Percentiles rank a stretch among this genome's conserved stretches.
Evolutionary conservation across 176 grass and related monocot species (phyloP).

Genomic region (Avena atlantica): DNA sequence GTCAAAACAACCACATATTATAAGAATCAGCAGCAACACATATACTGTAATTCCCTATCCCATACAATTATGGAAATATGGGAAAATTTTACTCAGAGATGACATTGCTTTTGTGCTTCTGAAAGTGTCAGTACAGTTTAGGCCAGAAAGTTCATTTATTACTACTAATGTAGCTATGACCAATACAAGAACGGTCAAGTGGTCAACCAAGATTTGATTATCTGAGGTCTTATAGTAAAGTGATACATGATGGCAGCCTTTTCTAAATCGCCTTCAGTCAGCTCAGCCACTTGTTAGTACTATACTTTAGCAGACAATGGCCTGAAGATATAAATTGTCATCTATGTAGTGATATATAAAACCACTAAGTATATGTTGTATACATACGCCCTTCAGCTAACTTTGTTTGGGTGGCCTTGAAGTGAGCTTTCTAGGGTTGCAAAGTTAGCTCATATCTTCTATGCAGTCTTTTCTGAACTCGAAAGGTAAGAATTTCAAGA

Average conservation of each 20-base stretch:
- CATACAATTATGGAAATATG: conserved; percentile 1
- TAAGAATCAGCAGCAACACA: conserved; percentile 28
- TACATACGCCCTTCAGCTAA: not conserved
- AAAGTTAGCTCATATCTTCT: not conserved
- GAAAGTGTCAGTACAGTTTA: not conserved
- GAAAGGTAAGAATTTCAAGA: not conserved
- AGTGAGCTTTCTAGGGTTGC: not conserved
- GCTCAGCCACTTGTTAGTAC: not conserved
- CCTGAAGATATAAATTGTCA: not conserved
- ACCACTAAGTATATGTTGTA: not conserved
- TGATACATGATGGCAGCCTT: not conserved
- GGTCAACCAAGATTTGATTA: not conserved
- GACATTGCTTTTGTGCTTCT: conserved; percentile 1
- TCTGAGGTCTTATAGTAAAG: not conserved
- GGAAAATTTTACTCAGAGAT: not conserved
- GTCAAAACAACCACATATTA: conserved; percentile 34
- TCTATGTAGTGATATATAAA: not conserved
- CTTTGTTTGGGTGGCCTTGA: not conserved
- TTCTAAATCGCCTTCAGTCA: not conserved
- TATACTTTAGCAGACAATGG: not conserved
- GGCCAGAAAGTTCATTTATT: not conserved
- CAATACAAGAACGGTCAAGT: not conserved
- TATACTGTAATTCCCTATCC: conserved; percentile 4
- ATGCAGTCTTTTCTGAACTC: not conserved
- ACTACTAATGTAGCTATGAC: not conserved